Conservation (phyloP, 1,284 basidiomycete genomes). For the Melampsora americana region DNA sequence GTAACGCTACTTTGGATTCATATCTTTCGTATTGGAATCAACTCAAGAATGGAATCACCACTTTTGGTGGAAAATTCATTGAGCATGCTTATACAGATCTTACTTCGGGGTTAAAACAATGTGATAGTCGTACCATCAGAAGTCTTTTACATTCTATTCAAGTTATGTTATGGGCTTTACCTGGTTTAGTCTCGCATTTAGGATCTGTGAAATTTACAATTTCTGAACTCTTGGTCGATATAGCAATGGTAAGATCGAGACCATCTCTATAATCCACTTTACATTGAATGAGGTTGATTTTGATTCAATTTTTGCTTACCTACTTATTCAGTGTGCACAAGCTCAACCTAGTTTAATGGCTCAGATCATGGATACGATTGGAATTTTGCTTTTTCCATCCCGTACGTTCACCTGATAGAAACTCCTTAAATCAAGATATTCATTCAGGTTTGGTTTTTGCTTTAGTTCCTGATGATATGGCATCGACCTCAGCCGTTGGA, state of each 20-base stretch:
- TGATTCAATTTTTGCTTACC: no score
- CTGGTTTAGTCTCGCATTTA: slow-evolving; percentile 35
- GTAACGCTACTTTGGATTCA: slow-evolving; percentile 42
- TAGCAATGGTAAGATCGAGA: slow-evolving; percentile 15
- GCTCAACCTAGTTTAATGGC: slow-evolving; percentile 29
- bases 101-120: background rate
- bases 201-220: slow-evolving; percentile 30
- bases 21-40: slow-evolving; percentile 45
- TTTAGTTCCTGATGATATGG: slow-evolving; percentile 40
- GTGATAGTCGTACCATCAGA: slow-evolving; percentile 30
- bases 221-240: slow-evolving; percentile 43
- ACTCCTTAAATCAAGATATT: no score
- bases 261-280: background rate
- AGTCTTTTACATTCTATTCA: slow-evolving; percentile 41
- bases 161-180: slow-evolving; percentile 35
- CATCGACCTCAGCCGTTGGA: slow-evolving; percentile 26
- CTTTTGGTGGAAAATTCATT: slow-evolving; percentile 16
- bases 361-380: slow-evolving; percentile 43
- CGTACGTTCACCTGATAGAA: background rate
- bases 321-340: slow-evolving; percentile 24
- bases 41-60: slow-evolving; percentile 31
- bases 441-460: background rate
- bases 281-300: background rate
- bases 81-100: background rate
- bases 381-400: slow-evolving; percentile 41